Percentiles rank a stretch among this genome's conserved stretches.
These are phyloP conservation scores for Cutaneotrichosporon sp. DNA, from an alignment of 1,284 basidiomycete species.

Conservation along the genomic window DNA sequence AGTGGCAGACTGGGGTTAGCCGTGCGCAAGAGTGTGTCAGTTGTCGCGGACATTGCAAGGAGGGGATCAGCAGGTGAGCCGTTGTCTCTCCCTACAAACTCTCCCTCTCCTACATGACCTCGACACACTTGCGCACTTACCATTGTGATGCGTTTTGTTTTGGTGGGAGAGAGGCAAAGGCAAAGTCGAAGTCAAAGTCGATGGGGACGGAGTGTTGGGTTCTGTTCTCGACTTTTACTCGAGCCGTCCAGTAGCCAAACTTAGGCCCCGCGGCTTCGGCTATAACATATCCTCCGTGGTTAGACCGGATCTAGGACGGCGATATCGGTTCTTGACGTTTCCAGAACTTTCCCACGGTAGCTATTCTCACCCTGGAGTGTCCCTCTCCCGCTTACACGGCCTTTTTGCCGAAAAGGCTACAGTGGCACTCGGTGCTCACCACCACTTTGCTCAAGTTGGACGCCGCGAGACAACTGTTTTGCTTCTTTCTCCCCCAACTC, in stretches of 20 bases:
- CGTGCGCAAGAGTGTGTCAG: neutral
- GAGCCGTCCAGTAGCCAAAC: neutral
- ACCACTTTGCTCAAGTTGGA: too few relatives aligned
- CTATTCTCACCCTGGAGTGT: too few relatives aligned
- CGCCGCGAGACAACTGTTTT: neutral
- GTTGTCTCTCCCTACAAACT: too few relatives aligned
- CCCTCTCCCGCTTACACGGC: neutral
- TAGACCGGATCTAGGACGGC: neutral
- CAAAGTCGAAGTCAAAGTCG: neutral
- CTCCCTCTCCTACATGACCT: neutral
- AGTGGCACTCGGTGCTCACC: too few relatives aligned
- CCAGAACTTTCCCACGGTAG: constrained; percentile 22
- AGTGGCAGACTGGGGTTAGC: constrained; percentile 52
- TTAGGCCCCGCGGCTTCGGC: neutral
- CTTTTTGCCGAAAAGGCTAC: constrained; percentile 8
- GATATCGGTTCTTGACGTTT: constrained; percentile 11
- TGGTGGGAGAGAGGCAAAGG: too few relatives aligned
- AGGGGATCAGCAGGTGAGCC: too few relatives aligned
- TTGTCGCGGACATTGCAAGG: too few relatives aligned
- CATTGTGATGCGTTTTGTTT: neutral
- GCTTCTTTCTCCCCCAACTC: neutral
- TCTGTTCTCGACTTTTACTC: too few relatives aligned
- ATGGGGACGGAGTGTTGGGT: neutral
- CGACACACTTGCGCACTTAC: neutral
- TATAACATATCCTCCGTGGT: neutral